A percentile compares a stretch with the other conserved stretches of the same genome.
phyloP scores from a whole-genome alignment of 164 flowering plant genomes.

The Vitis rupestris region DNA sequence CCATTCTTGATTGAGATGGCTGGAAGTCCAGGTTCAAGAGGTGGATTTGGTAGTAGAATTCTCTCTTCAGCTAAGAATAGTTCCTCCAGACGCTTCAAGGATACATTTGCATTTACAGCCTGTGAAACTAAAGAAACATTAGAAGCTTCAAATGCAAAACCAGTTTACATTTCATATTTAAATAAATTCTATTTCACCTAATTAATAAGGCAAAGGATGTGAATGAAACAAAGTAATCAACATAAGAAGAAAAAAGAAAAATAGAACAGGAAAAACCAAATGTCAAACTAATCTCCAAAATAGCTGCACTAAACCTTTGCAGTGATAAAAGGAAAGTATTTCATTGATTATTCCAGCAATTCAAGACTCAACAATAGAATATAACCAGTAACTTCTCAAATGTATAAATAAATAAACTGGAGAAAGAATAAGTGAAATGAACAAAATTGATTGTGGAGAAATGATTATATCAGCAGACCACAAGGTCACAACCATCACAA shows the following conservation, averaged over 20 bases:
- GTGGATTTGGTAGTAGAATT: constrained; percentile 86
- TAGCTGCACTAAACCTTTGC: too few relatives aligned
- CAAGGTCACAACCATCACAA: too few relatives aligned
- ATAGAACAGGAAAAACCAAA: too few relatives aligned
- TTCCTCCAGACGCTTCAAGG: constrained; percentile 92
- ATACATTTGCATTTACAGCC: constrained; percentile 95
- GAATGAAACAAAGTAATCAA: background rate
- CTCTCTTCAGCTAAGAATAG: constrained; percentile 82
- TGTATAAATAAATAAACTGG: too few relatives aligned
- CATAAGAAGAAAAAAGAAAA: background rate
- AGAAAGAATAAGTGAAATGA: too few relatives aligned
- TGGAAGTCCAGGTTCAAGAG: constrained; percentile 67
- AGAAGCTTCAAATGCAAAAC: constrained; percentile 1
- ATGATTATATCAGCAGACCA: background rate
- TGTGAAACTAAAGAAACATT: constrained; percentile 29
- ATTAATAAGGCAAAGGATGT: background rate
- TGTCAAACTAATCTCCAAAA: too few relatives aligned
- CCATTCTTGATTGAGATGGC: constrained; percentile 90
- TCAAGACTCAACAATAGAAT: too few relatives aligned
- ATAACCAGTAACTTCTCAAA: too few relatives aligned
- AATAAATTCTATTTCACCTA: background rate
- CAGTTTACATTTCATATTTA: background rate
- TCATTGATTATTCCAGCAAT: too few relatives aligned
- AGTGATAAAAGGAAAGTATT: too few relatives aligned
- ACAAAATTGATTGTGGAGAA: background rate